These are phyloP conservation scores for Calendula officinalis DNA, from an alignment of 129 eudicot species.

Conservation along the genomic window DNA sequence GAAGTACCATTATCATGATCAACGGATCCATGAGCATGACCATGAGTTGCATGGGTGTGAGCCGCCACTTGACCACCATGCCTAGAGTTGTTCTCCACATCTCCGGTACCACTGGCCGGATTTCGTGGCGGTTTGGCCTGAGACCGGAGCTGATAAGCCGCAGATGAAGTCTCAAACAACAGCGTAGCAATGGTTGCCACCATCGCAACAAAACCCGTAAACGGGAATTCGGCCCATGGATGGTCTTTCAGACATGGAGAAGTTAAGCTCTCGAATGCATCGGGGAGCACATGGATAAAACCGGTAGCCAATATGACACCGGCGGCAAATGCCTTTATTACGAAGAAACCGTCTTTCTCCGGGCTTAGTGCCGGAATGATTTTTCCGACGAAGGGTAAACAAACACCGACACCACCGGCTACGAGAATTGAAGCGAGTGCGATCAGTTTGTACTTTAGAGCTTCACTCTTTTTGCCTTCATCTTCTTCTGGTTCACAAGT, in stretches of 20 bases:
- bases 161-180: conserved; percentile 1
- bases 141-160: conserved; percentile 3
- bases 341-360: background rate
- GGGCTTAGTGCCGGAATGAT: conserved; percentile 25
- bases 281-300: conserved; percentile 37
- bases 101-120: background rate
- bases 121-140: conserved; percentile 1
- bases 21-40: conserved; percentile 42
- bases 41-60: conserved; percentile 34
- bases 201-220: conserved; percentile 19
- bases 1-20: background rate
- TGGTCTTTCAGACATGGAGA: conserved; percentile 20
- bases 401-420: conserved; percentile 34
- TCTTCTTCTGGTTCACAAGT: conserved; percentile 33
- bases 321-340: conserved; percentile 2
- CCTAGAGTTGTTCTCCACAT: conserved; percentile 13
- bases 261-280: conserved; percentile 31
- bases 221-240: conserved; percentile 35
- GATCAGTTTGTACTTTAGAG: conserved; percentile 37
- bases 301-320: conserved; percentile 2
- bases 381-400: conserved; percentile 31
- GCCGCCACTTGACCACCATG: background rate
- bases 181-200: conserved; percentile 8
- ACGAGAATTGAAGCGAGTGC: conserved; percentile 33
- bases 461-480: conserved; percentile 24